Base-by-base conservation (phyloP, 768 basidiomycete genomes). In the Calocybe cyanea region DNA sequence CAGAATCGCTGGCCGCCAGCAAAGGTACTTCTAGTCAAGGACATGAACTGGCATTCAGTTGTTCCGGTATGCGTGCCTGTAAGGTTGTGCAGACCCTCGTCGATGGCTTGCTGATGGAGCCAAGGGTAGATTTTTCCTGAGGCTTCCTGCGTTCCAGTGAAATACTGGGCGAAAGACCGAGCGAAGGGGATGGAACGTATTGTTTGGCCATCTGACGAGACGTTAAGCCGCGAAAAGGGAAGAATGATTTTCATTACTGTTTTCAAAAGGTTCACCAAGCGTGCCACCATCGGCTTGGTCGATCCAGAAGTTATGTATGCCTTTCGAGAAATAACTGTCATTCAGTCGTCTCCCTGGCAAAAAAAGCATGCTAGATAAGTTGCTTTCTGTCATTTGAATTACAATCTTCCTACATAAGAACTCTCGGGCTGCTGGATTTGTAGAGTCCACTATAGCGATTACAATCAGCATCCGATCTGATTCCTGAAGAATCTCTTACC, bases 221-320 rank as follows among this genome's bases (percentile, higher is more conserved):
- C 23, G 46, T 5, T 35, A 21, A 28, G 35, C 39, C 11, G 25
- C 28, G 31, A 54, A 25, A 31, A 18, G 11, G 40, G 19, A 30
- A 21, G 7, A 7, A 18, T 9, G 39, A 23, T 20, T 19, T 13
- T 15, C 39, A 54, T 36, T 21, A 64, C 63, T 68, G 45, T 68
- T 68, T 44, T 64, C 60, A 35, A 59, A 65, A 9, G 65, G 53
- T 50, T 68, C 66, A 7, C 66, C 66, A 14, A 68, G 51, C 2
- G 63, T 64, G 8, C 65, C 65, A 63, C 62, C 66, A 43, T 68
- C 66, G n/a, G 61, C 66, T 52, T 66, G 65, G 44, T 68, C 66
- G 28, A 66, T 68, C 65, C 66, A 68, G 41, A 65, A 66, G 48
- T 66, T 66, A 41, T 64, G 64, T 21, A 68, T 64, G 3, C 66